Conservation (phyloP, 306 rosid species). For the Rubus parviflorus region DNA sequence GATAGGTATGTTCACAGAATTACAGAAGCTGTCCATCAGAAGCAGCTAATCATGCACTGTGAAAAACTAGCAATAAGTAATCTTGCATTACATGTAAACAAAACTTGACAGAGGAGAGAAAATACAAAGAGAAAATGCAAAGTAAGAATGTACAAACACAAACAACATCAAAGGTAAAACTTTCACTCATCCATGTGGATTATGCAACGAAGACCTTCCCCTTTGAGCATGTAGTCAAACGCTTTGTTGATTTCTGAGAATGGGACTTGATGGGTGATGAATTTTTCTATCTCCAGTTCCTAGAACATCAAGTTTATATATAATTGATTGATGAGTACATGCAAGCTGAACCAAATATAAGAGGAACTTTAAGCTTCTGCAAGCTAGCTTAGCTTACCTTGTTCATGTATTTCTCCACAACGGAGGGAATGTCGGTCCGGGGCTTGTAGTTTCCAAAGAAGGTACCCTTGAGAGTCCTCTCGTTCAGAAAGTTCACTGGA, state of each 20-base stretch:
- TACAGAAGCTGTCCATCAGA: neutral
- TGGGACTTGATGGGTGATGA: slow-evolving; percentile 37
- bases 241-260: slow-evolving; percentile 46
- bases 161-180: neutral
- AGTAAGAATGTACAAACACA: neutral
- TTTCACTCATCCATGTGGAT: slow-evolving; percentile 32
- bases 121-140: neutral
- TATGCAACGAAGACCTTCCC: slow-evolving; percentile 22
- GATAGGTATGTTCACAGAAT: neutral
- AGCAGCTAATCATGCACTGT: no score
- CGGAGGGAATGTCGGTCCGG: slow-evolving; percentile 18
- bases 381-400: slow-evolving; percentile 27
- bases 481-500: slow-evolving; percentile 38
- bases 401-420: slow-evolving; percentile 33
- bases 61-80: no score
- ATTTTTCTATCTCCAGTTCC: slow-evolving; percentile 43
- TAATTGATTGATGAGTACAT: neutral
- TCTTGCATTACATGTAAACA: neutral
- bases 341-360: neutral
- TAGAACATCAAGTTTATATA: slow-evolving; percentile 11
- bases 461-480: slow-evolving; percentile 44
- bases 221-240: slow-evolving; percentile 40
- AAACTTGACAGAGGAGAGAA: neutral
- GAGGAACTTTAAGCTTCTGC: neutral
- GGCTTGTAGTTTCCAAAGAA: slow-evolving; percentile 39